These are phyloP conservation scores for Dictyostelium firmibasis DNA, from an alignment of 78 protist genomes.

Conservation along the genomic window DNA sequence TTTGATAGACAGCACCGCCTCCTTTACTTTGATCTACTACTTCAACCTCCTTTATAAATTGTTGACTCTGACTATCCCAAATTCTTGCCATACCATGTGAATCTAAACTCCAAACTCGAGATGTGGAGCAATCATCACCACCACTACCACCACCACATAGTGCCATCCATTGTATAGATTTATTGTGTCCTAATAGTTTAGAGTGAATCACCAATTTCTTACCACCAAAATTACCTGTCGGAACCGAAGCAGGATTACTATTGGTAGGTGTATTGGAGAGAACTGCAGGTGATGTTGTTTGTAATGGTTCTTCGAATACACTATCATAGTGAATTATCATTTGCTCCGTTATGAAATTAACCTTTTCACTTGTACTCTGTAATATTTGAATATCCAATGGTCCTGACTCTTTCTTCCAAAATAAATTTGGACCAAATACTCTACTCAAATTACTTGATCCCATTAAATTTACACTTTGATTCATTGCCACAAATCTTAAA, in stretches of 20 bases:
- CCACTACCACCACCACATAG: background rate
- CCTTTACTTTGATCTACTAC: background rate
- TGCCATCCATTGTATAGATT: slow-evolving; percentile 56
- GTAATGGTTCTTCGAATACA: slow-evolving; percentile 31
- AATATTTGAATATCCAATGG: slow-evolving; percentile 35
- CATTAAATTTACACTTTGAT: slow-evolving; percentile 21
- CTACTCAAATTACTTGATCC: slow-evolving; percentile 28
- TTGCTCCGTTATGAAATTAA: slow-evolving; percentile 36
- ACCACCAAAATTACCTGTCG: background rate
- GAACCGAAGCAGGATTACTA: background rate
- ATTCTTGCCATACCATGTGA: slow-evolving; percentile 22
- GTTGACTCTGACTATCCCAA: slow-evolving; percentile 53
- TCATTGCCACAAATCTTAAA: slow-evolving; percentile 27
- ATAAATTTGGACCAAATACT: slow-evolving; percentile 69
- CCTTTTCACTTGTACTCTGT: slow-evolving; percentile 55
- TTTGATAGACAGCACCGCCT: slow-evolving; percentile 48
- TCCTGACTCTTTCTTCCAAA: slow-evolving; percentile 56
- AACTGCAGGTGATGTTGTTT: background rate
- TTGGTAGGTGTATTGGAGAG: background rate
- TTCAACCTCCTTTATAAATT: slow-evolving; percentile 13
- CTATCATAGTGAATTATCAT: slow-evolving; percentile 7
- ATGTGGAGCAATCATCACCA: background rate
- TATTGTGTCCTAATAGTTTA: slow-evolving; percentile 55
- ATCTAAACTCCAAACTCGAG: slow-evolving; percentile 21
- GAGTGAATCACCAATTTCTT: background rate